These are phyloP conservation scores for Pythium biforme DNA, from an alignment of 352 stramenopile species.

Conservation along the genomic window DNA sequence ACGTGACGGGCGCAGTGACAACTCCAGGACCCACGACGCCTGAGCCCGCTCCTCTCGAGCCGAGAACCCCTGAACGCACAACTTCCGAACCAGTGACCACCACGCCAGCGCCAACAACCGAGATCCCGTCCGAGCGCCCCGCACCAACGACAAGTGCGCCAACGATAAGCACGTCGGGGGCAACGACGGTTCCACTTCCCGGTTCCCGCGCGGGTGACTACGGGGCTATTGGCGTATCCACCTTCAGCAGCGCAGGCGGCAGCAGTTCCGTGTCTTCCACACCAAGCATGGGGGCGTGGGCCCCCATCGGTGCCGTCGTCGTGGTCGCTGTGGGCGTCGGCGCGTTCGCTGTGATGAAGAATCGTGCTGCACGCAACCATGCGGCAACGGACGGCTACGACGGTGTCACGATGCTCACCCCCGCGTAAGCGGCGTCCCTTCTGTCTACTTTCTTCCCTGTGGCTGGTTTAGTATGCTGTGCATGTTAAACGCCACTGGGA, in stretches of 20 bases:
- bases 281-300: background rate
- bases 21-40: background rate
- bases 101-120: background rate
- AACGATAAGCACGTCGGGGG: background rate
- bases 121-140: background rate
- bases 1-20: too few species aligned
- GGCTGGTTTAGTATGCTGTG: too few species aligned
- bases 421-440: too few species aligned
- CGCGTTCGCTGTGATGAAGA: background rate
- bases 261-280: background rate
- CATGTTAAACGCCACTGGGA: too few species aligned
- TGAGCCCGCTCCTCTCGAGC: background rate
- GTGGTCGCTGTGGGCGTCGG: background rate
- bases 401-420: constrained; percentile 3
- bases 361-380: too few species aligned
- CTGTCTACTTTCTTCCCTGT: too few species aligned
- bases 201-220: background rate
- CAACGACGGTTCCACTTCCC: background rate
- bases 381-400: background rate
- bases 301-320: background rate
- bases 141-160: background rate
- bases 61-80: background rate
- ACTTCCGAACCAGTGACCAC: background rate
- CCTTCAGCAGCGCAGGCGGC: background rate
- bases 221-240: background rate